Conservation (phyloP, 2,329 filamentous ascomycete species). For the Nemania sp. region DNA sequence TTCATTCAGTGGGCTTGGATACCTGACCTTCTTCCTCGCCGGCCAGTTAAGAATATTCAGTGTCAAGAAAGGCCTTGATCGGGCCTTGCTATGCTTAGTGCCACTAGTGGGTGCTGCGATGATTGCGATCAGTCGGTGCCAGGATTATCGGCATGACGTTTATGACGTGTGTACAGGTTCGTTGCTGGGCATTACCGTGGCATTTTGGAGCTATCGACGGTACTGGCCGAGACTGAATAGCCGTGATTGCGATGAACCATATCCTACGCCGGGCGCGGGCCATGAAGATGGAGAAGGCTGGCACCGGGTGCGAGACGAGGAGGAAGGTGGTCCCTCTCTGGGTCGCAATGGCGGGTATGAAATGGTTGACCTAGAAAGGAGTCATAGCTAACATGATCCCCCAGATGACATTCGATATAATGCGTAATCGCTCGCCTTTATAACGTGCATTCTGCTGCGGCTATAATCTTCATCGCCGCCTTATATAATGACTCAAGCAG, state of each 20-base stretch:
- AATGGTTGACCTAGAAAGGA: constrained; percentile 30
- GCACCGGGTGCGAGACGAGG: constrained; percentile 57
- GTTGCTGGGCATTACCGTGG: constrained; percentile 61
- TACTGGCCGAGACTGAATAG: constrained; percentile 64
- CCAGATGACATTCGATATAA: constrained; percentile 33
- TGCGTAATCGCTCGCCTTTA: constrained; percentile 1
- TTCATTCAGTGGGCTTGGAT: constrained; percentile 78
- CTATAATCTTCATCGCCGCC: background rate
- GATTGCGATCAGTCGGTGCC: constrained; percentile 70
- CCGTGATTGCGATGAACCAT: constrained; percentile 60
- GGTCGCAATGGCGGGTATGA: constrained; percentile 42
- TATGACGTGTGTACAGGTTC: constrained; percentile 69
- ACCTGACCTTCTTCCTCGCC: constrained; percentile 70
- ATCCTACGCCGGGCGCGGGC: constrained; percentile 52
- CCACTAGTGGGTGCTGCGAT: constrained; percentile 67
- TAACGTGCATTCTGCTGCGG: background rate
- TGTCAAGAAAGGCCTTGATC: constrained; percentile 55
- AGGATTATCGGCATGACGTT: constrained; percentile 74
- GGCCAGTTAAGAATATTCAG: constrained; percentile 67
- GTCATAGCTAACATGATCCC: constrained; percentile 32
- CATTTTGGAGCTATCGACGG: constrained; percentile 68
- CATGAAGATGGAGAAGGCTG: constrained; percentile 40
- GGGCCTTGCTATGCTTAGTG: constrained; percentile 60
- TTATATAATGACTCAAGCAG: background rate
- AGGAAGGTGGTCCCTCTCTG: constrained; percentile 48